Base-by-base conservation (phyloP, 345 rosid species). In the Eucalyptus globulus region DNA sequence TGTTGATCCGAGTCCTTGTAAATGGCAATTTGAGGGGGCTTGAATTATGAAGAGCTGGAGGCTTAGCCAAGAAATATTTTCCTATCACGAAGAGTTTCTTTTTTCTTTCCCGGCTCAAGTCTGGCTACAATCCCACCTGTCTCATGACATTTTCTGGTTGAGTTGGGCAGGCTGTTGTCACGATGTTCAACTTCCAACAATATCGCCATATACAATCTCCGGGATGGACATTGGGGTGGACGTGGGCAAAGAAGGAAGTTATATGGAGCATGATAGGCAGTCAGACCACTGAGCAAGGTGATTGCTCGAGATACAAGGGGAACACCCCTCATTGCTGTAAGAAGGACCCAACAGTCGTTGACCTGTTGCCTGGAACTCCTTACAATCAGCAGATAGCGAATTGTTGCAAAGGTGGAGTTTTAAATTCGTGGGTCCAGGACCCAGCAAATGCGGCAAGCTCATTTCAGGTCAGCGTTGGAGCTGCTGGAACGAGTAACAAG, bases 331-430 rank as follows among this genome's bases (percentile, higher is more conserved):
- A 93, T 80, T 96, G 94, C 53, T 94, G 97, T 76, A 87, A 92
- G 86, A 92, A 40, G 86, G 91, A 86, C 15, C 98, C 97, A 21
- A 91, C 92, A 31, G 92, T 95, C 8, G 90, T 95, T 8, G 97
- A 95, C 90, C 81, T 96, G 88, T 89, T 92, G 91, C 96, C 96
- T 0, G 91, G 90, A 49, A 91, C 93, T 88, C 96, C 97, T 51
- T 92, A 88, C 91, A 93, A 94, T 86, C 94, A 94, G 90, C 95
- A 94, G 89, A 87, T 94, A 58, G 95, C 94, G 8, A 94, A 95
- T 88, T 94, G 98, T 92, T 95, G 98, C 94, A 96, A 93, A 92
- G 95, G 94, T 27, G 96, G 98, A 16, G 93, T 95, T 26, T 87
- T 96, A 31, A 94, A 90, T 85, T 94, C 97, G 6, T 91, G 91